Conservation (phyloP, 208 protist species). For the Borovskyia barvae region DNA sequence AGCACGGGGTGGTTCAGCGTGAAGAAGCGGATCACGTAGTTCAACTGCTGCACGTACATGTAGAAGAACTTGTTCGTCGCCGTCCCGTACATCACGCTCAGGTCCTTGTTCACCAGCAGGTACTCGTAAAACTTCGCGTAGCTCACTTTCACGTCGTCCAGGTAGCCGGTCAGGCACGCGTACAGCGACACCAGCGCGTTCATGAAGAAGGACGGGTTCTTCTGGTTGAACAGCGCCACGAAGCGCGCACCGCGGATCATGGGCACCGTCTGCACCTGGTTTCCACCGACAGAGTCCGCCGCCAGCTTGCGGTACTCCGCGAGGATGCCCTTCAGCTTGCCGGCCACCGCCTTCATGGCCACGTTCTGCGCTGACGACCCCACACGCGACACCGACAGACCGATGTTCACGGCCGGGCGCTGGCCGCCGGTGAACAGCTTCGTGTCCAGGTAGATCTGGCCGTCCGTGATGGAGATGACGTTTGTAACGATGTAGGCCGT, state of each 20-base stretch:
- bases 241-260: conserved; percentile 86
- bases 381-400: conserved; percentile 94
- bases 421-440: conserved; percentile 94
- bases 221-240: conserved; percentile 86
- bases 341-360: conserved; percentile 92
- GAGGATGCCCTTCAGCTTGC: conserved; percentile 91
- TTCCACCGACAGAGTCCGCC: conserved; percentile 75
- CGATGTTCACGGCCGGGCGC: conserved; percentile 93
- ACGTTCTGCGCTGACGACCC: conserved; percentile 92
- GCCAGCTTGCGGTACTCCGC: conserved; percentile 94
- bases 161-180: conserved; percentile 79
- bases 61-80: conserved; percentile 91
- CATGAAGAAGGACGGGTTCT: conserved; percentile 84
- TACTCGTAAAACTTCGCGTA: conserved; percentile 91
- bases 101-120: conserved; percentile 82
- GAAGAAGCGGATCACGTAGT: conserved; percentile 83
- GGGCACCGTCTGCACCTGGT: conserved; percentile 69
- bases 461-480: conserved; percentile 95
- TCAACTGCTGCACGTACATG: conserved; percentile 81
- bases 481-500: conserved; percentile 95
- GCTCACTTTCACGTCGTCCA: conserved; percentile 85
- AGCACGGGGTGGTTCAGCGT: conserved; percentile 77
- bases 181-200: conserved; percentile 80
- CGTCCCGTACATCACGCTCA: conserved; percentile 80
- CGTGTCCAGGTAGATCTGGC: conserved; percentile 94